These are phyloP conservation scores for Pholiota microspora DNA, from an alignment of 768 basidiomycete species.

Conservation along the genomic window DNA sequence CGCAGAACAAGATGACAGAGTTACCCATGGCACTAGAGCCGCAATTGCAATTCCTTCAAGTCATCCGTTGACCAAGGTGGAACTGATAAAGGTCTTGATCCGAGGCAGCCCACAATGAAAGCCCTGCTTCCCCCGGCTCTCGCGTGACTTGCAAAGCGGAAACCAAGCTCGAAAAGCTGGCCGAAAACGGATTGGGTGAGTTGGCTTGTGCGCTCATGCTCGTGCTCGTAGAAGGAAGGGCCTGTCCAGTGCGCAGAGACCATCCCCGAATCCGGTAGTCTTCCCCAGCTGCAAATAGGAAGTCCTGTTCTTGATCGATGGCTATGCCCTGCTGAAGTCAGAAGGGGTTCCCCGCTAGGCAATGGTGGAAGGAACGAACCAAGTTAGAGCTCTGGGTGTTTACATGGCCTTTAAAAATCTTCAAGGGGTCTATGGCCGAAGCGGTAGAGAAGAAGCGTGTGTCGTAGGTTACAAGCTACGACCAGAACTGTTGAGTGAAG, in stretches of 20 bases:
- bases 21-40: too few species aligned
- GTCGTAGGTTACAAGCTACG: conserved; percentile 61
- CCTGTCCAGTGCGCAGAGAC: conserved; percentile 58
- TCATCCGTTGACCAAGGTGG: conserved; percentile 41
- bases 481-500: not conserved
- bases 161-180: conserved; percentile 36
- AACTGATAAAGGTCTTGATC: conserved; percentile 46
- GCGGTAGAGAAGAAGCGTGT: conserved; percentile 46
- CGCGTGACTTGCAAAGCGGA: conserved; percentile 49
- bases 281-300: conserved; percentile 69
- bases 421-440: conserved; percentile 36
- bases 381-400: conserved; percentile 50
- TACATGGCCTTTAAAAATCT: conserved; percentile 53
- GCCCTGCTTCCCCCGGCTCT: conserved; percentile 29
- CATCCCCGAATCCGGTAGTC: conserved; percentile 65
- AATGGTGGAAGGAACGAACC: conserved; percentile 35
- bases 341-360: not conserved
- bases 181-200: conserved; percentile 29
- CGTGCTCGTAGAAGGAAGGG: conserved; percentile 29
- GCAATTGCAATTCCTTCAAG: too few species aligned
- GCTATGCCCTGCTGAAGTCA: conserved; percentile 51
- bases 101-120: conserved; percentile 53
- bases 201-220: not conserved
- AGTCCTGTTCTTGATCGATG: conserved; percentile 51
- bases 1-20: too few species aligned